Evolutionary conservation across 2,329 filamentous ascomycete species (phyloP), one percentile per base, ranked within the genome.

Genomic region (Davidsoniella virescens): DNA sequence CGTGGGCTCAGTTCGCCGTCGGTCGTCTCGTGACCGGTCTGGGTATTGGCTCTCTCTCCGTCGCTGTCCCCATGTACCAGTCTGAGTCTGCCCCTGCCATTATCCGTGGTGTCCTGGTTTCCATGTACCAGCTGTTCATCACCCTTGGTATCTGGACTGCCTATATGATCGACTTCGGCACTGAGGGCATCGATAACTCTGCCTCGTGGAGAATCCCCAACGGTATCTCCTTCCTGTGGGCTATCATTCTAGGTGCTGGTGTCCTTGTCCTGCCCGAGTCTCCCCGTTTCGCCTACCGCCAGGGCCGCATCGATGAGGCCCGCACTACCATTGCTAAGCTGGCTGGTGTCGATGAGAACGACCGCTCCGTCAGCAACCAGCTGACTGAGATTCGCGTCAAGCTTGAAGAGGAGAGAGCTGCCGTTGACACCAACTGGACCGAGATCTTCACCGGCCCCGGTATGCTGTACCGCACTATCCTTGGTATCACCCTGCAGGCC

Each of bases 371-470:
- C 23, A 66, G 66, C 52, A 59, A 64, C 16, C 68, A 76, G 56
- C 68, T 76, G 44, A 61, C 62, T 3, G 72, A 77, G 50, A 75
- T 78, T 53, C 65, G 67, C 33, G 62, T 64, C 54, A 73, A 75
- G 58, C 60, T 74, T 2, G 63, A 68, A 2, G 68, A 70, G 52
- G 73, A 76, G 58, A 64, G 63, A 48, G 62, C 65, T 36, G 64
- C 67, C 0, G 66, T 66, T n/a, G 67, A 72, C 50, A 69, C 70
- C 33, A 65, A 63, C 23, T 70, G 68, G 64, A 60, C 68, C 53
- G 80, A 82, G 57, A 77, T 82, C 60, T 82, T 84, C 58, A 82
- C 78, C 16, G 80, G 72, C 2, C 78, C 78, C 9, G 70, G 75
- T 20, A 84, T 84, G 75, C 56, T 74, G 5, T 78, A 83, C 61